phyloP scores from a whole-genome alignment of 2,329 filamentous ascomycete species.

The Aspergillus ruber region DNA sequence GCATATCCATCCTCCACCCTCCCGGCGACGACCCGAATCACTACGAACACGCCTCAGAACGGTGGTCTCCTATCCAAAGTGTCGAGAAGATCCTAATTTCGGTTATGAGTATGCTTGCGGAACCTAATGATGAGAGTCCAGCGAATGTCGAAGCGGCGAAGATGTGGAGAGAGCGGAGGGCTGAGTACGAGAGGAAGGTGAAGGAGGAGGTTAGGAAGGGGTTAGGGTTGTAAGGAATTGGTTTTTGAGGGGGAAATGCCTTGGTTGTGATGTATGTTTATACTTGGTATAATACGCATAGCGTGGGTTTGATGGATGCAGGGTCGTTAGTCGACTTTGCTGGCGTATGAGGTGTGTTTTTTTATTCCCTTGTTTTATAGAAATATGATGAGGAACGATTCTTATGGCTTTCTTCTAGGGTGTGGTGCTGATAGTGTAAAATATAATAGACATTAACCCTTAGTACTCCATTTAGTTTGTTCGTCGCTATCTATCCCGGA shows the following conservation, averaged over 20 bases:
- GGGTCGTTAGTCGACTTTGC: constrained; percentile 4
- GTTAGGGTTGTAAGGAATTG: constrained; percentile 58
- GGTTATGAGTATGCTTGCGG: constrained; percentile 97
- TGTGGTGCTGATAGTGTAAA: too few relatives aligned
- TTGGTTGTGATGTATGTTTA: background rate
- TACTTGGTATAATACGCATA: constrained; percentile 1
- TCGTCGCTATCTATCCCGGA: background rate
- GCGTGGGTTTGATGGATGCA: constrained; percentile 1
- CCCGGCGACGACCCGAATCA: constrained; percentile 97
- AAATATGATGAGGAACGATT: too few relatives aligned
- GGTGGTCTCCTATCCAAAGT: constrained; percentile 94
- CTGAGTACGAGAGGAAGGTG: constrained; percentile 81
- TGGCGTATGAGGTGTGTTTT: constrained; percentile 13
- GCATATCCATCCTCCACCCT: constrained; percentile 95
- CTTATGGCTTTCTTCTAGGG: too few relatives aligned
- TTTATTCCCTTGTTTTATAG: too few relatives aligned
- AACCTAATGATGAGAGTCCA: constrained; percentile 94
- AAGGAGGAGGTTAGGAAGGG: constrained; percentile 72
- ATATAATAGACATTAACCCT: too few relatives aligned
- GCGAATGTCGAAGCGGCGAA: constrained; percentile 94
- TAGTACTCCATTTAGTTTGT: constrained; percentile 1
- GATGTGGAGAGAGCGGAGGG: constrained; percentile 83
- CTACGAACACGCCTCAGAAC: constrained; percentile 92
- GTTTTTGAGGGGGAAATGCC: too few relatives aligned
- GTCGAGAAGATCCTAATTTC: constrained; percentile 96